Base-by-base conservation (phyloP, 176 grass and related monocot species). In the Eragrostis nindensis region DNA sequence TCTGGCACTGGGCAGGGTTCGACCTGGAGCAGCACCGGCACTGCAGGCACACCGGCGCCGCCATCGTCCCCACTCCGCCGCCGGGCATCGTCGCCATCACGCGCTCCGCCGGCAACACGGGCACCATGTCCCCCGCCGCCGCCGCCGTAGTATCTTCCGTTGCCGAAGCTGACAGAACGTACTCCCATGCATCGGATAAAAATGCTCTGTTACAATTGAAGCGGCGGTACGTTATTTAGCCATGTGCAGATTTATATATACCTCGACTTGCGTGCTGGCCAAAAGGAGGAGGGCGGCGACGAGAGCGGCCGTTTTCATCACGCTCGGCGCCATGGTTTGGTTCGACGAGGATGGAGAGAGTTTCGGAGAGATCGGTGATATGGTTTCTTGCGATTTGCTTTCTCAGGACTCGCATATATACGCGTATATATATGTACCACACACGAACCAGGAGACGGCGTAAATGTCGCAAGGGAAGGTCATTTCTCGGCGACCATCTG, bases 21-120 rank as follows among this genome's bases (percentile, higher is more conserved):
- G 65, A 18, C 73, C 0, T 84, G 14, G 65, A 62, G 43, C 82
- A 85, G 43, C 74, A 77, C 42, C 7, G 42, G 43, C 82, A 78
- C 65, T 70, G 21, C 53, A 84, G 29, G 29, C 82, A 84, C 14
- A 62, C 0, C 0, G 73, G 7, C 26, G 48, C 50, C 63, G 41
- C 25, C 63, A 13, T 4, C 8, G n/a, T 69, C 13, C 61, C 25
- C 10, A 0, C 74, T 16, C 59, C 53, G 11, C 12, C 24, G 22
- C 70, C 10, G 44, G 50, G 0, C 19, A 68, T 39, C 8, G 24
- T 17, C 38, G 22, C 62, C 73, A 40, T 6, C 64, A 64, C n/a
- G 69, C 11, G 5, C 57, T 14, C n/a, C 44, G 14, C 44, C 80
- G 44, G 68, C 27, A 8, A 18, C 55, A 17, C 3, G 18, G 39